phyloP scores from a whole-genome alignment of 106 monocot species.

The Dendrobium chrysotoxum region DNA sequence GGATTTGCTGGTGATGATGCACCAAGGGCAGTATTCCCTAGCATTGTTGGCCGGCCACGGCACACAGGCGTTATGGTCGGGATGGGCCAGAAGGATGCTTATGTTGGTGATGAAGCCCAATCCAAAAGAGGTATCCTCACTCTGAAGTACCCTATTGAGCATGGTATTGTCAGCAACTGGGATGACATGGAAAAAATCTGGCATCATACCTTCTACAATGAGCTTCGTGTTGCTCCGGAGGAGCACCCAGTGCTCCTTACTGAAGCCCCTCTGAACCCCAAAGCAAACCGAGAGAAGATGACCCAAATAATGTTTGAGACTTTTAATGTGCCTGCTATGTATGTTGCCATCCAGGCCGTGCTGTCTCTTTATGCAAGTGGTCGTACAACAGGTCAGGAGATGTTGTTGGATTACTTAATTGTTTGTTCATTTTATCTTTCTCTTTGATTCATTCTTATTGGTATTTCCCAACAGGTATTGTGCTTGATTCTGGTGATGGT shows the following conservation, averaged over 20 bases:
- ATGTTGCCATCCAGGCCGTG: slow-evolving; percentile 14
- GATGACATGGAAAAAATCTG: slow-evolving; percentile 22
- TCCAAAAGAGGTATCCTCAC: slow-evolving; percentile 20
- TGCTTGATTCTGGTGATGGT: slow-evolving; percentile 29
- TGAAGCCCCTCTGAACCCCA: slow-evolving; percentile 16
- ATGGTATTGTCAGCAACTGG: slow-evolving; percentile 21
- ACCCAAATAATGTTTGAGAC: slow-evolving; percentile 20
- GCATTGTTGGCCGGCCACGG: slow-evolving; percentile 14
- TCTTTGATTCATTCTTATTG: too few species aligned
- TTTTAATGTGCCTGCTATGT: slow-evolving; percentile 15
- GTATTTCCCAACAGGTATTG: slow-evolving; percentile 6
- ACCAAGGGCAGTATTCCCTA: slow-evolving; percentile 16
- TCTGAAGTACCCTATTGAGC: slow-evolving; percentile 17
- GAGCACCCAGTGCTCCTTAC: slow-evolving; percentile 12
- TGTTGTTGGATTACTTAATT: not conserved
- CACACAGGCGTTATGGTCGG: slow-evolving; percentile 20
- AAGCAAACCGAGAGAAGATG: slow-evolving; percentile 21
- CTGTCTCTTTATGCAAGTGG: slow-evolving; percentile 16
- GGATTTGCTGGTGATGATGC: slow-evolving; percentile 23
- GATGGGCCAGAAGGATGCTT: slow-evolving; percentile 20
- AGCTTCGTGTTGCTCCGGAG: slow-evolving; percentile 17
- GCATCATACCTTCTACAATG: slow-evolving; percentile 21
- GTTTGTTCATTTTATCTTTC: not conserved
- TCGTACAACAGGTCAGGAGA: slow-evolving; percentile 8
- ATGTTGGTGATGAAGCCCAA: slow-evolving; percentile 19